Conservation (phyloP, 2,329 filamentous ascomycete species). For the Xylaria sp. region DNA sequence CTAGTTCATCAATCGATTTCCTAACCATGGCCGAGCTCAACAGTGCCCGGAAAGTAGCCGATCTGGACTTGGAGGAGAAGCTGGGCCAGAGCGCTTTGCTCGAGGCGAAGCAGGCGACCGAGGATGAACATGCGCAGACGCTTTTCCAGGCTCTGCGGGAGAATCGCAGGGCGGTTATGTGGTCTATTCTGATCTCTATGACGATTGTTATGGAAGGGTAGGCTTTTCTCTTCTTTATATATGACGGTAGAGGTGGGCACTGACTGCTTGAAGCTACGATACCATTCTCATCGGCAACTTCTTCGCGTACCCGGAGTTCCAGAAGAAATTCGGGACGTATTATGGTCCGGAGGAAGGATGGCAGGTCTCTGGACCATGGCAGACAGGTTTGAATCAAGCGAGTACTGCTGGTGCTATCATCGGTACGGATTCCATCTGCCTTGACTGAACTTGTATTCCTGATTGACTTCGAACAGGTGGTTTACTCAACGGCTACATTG, state of each 20-base stretch:
- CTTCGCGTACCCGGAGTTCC: slow-evolving; percentile 31
- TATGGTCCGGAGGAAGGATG: slow-evolving; percentile 23
- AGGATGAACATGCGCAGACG: slow-evolving; percentile 31
- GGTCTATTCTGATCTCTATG: slow-evolving; percentile 32
- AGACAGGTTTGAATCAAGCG: slow-evolving; percentile 29
- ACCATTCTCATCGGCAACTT: slow-evolving; percentile 31
- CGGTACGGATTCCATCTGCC: slow-evolving; percentile 20
- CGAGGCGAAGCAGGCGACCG: slow-evolving; percentile 30
- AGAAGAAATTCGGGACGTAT: slow-evolving; percentile 29
- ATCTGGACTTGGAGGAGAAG: slow-evolving; percentile 30
- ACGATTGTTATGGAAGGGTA: slow-evolving; percentile 34
- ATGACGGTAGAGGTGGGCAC: no score
- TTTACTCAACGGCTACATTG: slow-evolving; percentile 29
- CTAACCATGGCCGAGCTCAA: slow-evolving; percentile 22
- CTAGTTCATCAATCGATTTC: background rate
- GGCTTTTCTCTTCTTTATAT: no score
- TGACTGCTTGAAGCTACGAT: slow-evolving; percentile 31
- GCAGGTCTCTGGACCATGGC: slow-evolving; percentile 30
- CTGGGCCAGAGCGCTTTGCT: slow-evolving; percentile 26
- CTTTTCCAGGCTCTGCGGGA: slow-evolving; percentile 26
- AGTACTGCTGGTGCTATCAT: slow-evolving; percentile 30
- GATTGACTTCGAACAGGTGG: slow-evolving; percentile 20
- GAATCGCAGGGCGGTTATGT: slow-evolving; percentile 30
- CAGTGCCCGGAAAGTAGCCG: slow-evolving; percentile 29
- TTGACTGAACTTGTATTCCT: background rate